These are phyloP conservation scores for Fusarium brevicatenulatum DNA, from an alignment of 2,329 filamentous ascomycete genomes.

Conservation along the genomic window DNA sequence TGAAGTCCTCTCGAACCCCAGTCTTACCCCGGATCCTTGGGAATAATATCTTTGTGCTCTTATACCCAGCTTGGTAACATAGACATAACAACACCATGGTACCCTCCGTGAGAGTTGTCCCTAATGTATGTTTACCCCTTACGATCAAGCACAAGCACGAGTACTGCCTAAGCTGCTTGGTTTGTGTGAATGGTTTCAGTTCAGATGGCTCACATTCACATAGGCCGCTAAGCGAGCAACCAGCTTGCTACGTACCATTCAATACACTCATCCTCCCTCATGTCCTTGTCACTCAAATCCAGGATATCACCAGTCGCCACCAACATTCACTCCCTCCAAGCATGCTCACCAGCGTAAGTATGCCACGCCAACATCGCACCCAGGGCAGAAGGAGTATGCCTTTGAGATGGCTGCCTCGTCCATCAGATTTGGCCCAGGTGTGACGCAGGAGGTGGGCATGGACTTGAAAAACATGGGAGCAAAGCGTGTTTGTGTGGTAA, in stretches of 20 bases:
- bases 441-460: slow-evolving; percentile 97
- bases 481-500: slow-evolving; percentile 90
- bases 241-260: slow-evolving; percentile 85
- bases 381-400: slow-evolving; percentile 89
- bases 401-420: slow-evolving; percentile 98
- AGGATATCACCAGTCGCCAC: slow-evolving; percentile 74
- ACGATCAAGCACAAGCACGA: neutral
- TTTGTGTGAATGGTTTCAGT: neutral
- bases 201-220: slow-evolving; percentile 1
- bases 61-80: slow-evolving; percentile 6
- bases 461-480: slow-evolving; percentile 92
- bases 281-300: slow-evolving; percentile 96
- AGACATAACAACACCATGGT: slow-evolving; percentile 40
- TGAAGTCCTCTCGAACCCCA: slow-evolving; percentile 1
- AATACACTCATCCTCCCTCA: slow-evolving; percentile 85
- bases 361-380: slow-evolving; percentile 74
- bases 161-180: neutral
- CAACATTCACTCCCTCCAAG: slow-evolving; percentile 63
- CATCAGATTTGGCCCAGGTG: slow-evolving; percentile 92
- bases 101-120: slow-evolving; percentile 46
- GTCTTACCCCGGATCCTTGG: neutral
- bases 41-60: neutral
- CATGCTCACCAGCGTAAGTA: slow-evolving; percentile 58
- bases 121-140: slow-evolving; percentile 46
- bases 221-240: slow-evolving; percentile 72